Evolutionary conservation across 345 rosid genomes (phyloP).

Genomic region (Linum lewisii): DNA sequence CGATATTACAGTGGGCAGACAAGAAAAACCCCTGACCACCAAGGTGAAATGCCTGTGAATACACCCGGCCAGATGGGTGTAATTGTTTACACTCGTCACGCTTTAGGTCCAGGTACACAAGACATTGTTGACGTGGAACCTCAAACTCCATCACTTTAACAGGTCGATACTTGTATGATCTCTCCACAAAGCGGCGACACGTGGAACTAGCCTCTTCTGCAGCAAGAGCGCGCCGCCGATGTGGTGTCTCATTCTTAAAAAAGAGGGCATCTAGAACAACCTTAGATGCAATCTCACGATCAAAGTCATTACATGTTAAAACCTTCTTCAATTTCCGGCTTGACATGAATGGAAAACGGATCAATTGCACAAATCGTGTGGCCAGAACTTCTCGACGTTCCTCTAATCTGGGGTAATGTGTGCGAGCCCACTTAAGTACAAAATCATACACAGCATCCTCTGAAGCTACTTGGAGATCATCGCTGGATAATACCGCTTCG

Average conservation of each 20-base stretch:
- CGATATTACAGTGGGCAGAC: constrained; percentile 58
- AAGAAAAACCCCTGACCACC: constrained; percentile 67
- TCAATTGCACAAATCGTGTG: constrained; percentile 42
- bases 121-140: constrained; percentile 52
- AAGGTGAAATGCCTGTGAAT: constrained; percentile 61
- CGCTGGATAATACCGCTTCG: constrained; percentile 66
- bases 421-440: constrained; percentile 62
- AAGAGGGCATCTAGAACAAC: constrained; percentile 71
- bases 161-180: constrained; percentile 61
- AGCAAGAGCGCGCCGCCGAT: constrained; percentile 36
- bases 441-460: constrained; percentile 69
- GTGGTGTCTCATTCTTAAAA: constrained; percentile 60
- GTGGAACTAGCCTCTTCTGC: constrained; percentile 30
- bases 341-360: constrained; percentile 79
- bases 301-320: constrained; percentile 56
- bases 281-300: constrained; percentile 39
- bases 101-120: constrained; percentile 70
- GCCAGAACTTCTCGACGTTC: constrained; percentile 52
- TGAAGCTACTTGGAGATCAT: constrained; percentile 51
- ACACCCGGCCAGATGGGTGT: constrained; percentile 45
- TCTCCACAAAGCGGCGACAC: constrained; percentile 46
- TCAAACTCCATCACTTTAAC: constrained; percentile 73
- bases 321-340: constrained; percentile 60
- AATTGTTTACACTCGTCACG: constrained; percentile 49
- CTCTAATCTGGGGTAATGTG: constrained; percentile 50